phyloP scores from a whole-genome alignment of 2,329 filamentous ascomycete species.

The Hymenoscyphus fructigenus region DNA sequence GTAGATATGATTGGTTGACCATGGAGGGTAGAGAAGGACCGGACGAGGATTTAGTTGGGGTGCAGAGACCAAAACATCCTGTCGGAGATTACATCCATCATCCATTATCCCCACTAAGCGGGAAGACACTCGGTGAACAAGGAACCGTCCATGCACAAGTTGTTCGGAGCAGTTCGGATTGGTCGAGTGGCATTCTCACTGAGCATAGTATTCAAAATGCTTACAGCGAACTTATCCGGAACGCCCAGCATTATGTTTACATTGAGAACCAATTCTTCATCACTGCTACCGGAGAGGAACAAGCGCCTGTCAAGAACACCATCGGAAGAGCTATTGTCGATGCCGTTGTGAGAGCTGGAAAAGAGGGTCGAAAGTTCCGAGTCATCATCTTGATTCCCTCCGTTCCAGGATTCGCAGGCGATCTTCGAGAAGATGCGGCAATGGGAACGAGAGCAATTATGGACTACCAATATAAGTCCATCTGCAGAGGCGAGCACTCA shows the following conservation, averaged over 20 bases:
- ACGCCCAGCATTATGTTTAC: slow-evolving; percentile 90
- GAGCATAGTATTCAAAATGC: slow-evolving; percentile 88
- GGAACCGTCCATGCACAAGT: slow-evolving; percentile 81
- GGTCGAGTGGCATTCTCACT: slow-evolving; percentile 85
- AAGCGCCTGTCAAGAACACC: slow-evolving; percentile 81
- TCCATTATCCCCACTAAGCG: slow-evolving; percentile 67
- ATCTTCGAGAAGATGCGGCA: slow-evolving; percentile 79
- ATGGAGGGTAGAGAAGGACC: slow-evolving; percentile 73
- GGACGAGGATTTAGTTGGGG: slow-evolving; percentile 81
- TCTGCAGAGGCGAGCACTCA: slow-evolving; percentile 85
- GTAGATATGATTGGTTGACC: slow-evolving; percentile 79
- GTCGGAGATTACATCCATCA: slow-evolving; percentile 86
- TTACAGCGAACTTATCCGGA: slow-evolving; percentile 79
- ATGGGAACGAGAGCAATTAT: slow-evolving; percentile 90
- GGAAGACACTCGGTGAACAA: slow-evolving; percentile 60
- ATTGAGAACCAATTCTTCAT: slow-evolving; percentile 99
- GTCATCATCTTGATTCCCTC: slow-evolving; percentile 89
- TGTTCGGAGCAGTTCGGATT: slow-evolving; percentile 87
- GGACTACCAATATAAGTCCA: slow-evolving; percentile 96
- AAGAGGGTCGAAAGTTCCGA: slow-evolving; percentile 83
- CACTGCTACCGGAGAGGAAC: slow-evolving; percentile 86
- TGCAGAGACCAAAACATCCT: slow-evolving; percentile 85
- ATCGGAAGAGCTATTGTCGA: slow-evolving; percentile 90
- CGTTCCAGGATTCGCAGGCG: slow-evolving; percentile 91
- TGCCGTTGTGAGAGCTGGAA: slow-evolving; percentile 75